Base-by-base conservation (phyloP, 2,329 filamentous ascomycete species). In the Penicillium sp. region DNA sequence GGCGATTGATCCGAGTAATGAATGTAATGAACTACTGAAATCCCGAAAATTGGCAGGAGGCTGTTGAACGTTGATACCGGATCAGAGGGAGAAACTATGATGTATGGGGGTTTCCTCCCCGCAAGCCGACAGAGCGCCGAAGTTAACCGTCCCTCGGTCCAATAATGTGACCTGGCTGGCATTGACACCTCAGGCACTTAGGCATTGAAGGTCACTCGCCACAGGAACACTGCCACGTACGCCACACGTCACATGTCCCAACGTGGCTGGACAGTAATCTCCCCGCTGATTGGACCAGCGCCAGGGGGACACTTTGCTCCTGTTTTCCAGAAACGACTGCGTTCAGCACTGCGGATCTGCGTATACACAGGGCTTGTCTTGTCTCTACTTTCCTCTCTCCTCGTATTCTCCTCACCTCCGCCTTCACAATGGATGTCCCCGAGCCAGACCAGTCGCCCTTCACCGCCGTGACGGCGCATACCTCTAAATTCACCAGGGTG, bases 371-470 rank as follows among this genome's bases (percentile, higher is more conserved):
- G 60, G 37, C 57, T 64, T 26, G 22, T 67, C 62, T 64, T 54
- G 54, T 65, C 60, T 64, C 55, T 62, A 49, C 53, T 69, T 62
- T 55, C 51, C 49, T 56, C 53, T 37, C 58, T 57, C 55, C 57
- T 38, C 19, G 33, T 45, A 56, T 40, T 55, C 49, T 60, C 61
- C 49, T 49, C 47, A 50, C 49, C 47, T 50, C 63, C 33, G 28
- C 50, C 55, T 58, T 71, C 69, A 77, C 68, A 62, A 97, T 97
- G 93, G 92, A 97, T 83, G 88, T 88, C 73, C 86, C 89, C 65
- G 92, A 96, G 83, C 89, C 92, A 66, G 92, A 97, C 54, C 88
- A 91, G 82, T 96, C 92, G 79, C 92, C 93, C 81, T 97, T 97
- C 82, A 91, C 90, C 75, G 91, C 92, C 67, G 92, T 97, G 75